Base-by-base conservation (phyloP, 108 stramenopile genomes). In the Cyclotella choctawhatcheeana region DNA sequence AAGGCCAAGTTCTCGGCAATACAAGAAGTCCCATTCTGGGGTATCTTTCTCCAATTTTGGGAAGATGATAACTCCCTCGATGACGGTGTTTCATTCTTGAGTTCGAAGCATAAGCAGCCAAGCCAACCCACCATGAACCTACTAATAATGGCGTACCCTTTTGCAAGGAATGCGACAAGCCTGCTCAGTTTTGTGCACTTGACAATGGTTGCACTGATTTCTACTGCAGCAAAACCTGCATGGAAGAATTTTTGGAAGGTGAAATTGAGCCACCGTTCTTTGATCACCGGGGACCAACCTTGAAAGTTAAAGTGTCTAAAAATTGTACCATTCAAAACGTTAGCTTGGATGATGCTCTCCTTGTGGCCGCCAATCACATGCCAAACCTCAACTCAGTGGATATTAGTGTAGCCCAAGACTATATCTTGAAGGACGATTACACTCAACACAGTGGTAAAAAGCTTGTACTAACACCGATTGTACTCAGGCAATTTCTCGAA, bases 161-260 rank as follows among this genome's bases (percentile, higher is more conserved):
- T 29, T 60, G 30, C 13, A 25, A 33, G 48, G 51, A 51, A 2
- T 66, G 64, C 20, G 26, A 58, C 21, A 55, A 58, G 21, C 44
- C 56, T 12, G 56, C 26, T 14, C 56, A 40, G 3, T 58, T 56
- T 56, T 69, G 44, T 43, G 68, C 68, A 6, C 40, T 58, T 27
- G 56, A 69, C 24, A 58, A 69, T 58, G 56, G 43, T n/a, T 8
- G 68, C 68, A 58, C 55, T 27, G 13, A 25, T 7, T 69, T 69
- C 56, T 69, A 58, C 24, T 69, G 68, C 43, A 69, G 68, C 56
- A 58, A 69, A 43, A 31, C 56, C 21, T 69, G 68, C n/a, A 69
- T 69, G 68, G 18, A 58, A 22, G 37, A 69, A 14, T 44, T 29
- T 12, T 24, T 69, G 31, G 21, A 29, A 58, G n/a, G n/a, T n/a